phyloP scores from a whole-genome alignment of 2,329 filamentous ascomycete genomes.

The Reticulascus tulasneorum region DNA sequence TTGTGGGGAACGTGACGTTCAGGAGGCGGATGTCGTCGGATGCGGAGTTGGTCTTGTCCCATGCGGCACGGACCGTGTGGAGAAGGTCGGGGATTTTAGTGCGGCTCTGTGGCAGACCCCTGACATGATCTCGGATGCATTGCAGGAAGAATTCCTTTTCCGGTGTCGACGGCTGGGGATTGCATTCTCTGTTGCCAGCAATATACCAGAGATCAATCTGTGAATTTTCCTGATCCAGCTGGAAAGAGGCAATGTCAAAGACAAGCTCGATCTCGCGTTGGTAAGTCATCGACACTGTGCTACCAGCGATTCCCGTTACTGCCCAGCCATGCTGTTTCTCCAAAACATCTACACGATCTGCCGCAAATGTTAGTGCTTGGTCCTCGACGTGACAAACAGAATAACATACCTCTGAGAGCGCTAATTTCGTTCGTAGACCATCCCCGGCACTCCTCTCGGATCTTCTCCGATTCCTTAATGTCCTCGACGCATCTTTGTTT shows the following conservation, averaged over 20 bases:
- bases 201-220: conserved; percentile 70
- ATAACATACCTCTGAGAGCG: conserved; percentile 66
- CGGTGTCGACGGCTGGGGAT: conserved; percentile 52
- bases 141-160: conserved; percentile 75
- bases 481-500: conserved; percentile 69
- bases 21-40: conserved; percentile 59
- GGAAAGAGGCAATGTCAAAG: conserved; percentile 64
- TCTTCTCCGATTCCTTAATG: conserved; percentile 76
- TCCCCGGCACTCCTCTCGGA: conserved; percentile 83
- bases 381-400: not conserved
- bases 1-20: conserved; percentile 61
- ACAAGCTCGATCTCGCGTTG: conserved; percentile 67
- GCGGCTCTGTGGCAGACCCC: conserved; percentile 54
- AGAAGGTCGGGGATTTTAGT: conserved; percentile 58
- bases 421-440: conserved; percentile 83
- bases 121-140: conserved; percentile 64
- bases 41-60: conserved; percentile 61
- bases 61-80: conserved; percentile 54
- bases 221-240: conserved; percentile 38
- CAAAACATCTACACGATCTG: conserved; percentile 61
- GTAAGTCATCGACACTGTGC: conserved; percentile 70
- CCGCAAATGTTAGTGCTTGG: conserved; percentile 29
- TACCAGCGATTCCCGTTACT: conserved; percentile 60
- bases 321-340: conserved; percentile 69
- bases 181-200: conserved; percentile 51